Evolutionary conservation across 306 rosid species (phyloP), one percentile per base, ranked within the genome.

Genomic region (Lathyrus sativus): DNA sequence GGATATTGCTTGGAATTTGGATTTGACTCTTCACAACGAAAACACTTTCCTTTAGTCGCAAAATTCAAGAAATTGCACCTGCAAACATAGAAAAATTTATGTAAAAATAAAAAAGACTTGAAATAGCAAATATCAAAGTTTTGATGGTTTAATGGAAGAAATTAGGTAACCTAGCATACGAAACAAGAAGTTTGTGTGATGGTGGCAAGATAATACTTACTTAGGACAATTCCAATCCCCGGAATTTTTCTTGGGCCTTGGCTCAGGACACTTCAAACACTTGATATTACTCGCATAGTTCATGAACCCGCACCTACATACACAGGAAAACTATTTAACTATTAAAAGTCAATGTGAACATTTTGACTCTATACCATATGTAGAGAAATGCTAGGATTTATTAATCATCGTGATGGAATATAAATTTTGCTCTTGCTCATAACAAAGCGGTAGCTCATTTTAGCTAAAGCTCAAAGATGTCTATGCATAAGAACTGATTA

Each of bases 31-130:
- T 51, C 77, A 73, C 99, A 93, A 11, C 85, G 93, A 35, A 82
- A 31, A 69, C 99, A 90, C 63, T 79, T 81, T 76, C 15, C 60
- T 11, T 85, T 93, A 66, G 81, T 71, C 13, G 95, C 80, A 14
- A 93, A 93, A 73, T 93, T 93, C 97, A 90, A 74, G 85, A 85
- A 88, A 15, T 60, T 72, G 26, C 99, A 90, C 82, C 99, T 93
- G 81, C 73, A 81, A n/a, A 62, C 49, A 51, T 11, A 74, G 39
- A 50, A 72, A 70, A 22, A 45, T 37, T 11, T 51, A 65, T 46
- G 50, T 69, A 55, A 65, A 35, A 2, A 9, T 15, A 35, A 35
- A 57, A 57, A 60, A 60, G 1, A 57, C 19, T 29, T 57, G 5
- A 9, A 29, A 57, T 26, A n/a, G 41, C 19, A 5, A 29, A 29